Evolutionary conservation across 768 basidiomycete species (phyloP), one percentile per base, ranked within the genome.

Genomic region (Dacryopinax primogenitus): DNA sequence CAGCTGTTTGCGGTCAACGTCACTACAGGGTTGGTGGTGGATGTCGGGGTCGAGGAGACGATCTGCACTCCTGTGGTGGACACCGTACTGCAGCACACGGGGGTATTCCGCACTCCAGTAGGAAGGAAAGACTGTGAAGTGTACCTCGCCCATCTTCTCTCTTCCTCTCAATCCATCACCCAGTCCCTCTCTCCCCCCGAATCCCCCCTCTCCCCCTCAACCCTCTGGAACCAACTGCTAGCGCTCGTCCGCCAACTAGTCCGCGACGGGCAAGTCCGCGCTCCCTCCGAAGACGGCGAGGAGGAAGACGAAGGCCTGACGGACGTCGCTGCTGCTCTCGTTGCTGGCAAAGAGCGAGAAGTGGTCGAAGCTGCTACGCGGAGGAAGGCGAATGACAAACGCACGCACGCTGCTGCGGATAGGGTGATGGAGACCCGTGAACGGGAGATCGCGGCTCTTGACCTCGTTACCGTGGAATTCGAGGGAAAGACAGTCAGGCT

Each of bases 261-360:
- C 79, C 74, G 74, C 44, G 86, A 84, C 1, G 86, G 84, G 4
- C 79, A 86, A 32, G 78, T 89, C 66, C 87, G 86, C 63, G 84
- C 89, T 7, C 85, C 87, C 4, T 85, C 87, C 21, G 83, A 84
- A 63, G 88, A 67, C 9, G 69, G 23, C 1, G 68, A 64, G 39
- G 77, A 77, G 16, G 90, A 90, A 67, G 90, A 92, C 65, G 92
- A 92, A 67, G 92, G 90, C 2, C 78, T 91, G 28, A 90, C 88
- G 18, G 90, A 95, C 72, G 91, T 94, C 66, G 92, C 92, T 4
- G 90, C 93, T 7, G 85, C 90, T 51, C 79, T 95, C 45, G 88
- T 92, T 33, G 89, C 90, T 7, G 92, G 92, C n/a, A 89, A 87
- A 71, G 92, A 93, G 75, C 85, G 86, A 69, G 88, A 90, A 0